Evolutionary conservation across 768 basidiomycete genomes (phyloP), one percentile per base, ranked within the genome.

Genomic region (Xerocomus brunneocitrinus): DNA sequence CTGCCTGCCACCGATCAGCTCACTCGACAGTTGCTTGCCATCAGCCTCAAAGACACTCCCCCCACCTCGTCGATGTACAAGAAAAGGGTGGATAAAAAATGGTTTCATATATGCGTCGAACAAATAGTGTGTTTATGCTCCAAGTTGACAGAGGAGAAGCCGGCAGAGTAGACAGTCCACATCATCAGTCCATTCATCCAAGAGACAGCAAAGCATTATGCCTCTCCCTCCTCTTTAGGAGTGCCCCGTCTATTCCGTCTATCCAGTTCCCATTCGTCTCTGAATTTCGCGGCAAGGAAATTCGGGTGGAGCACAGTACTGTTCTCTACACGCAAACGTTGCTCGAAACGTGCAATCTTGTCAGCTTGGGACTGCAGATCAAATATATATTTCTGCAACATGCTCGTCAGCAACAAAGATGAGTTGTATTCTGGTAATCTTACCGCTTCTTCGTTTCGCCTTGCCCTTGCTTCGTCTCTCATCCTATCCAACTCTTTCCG

Each of bases 401-500:
- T 5, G 52, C 9, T 8, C 9, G 53, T 66, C 48, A 69, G 50
- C 42, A 30, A 54, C 8, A 19, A 43, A 1, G 28, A 22, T 5
- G 0, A 14, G 1, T 27, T 1, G 5, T 41, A 12, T 12, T 22
- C 4, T n/a, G 10, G 12, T 22, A 40, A 34, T 63, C 80, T 58
- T 45, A 86, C 86, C 44, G 76, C 74, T 58, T 87, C 85, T 39
- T 73, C 68, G 19, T 70, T 69, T 9, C 83, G 76, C 58, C 79
- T 84, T 1, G 76, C 77, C 57, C 77, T 76, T 16, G 83, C 84
- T 36, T 88, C 87, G 36, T 89, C 84, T 51, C 84, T 77, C 83
- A 86, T 79, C 62, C 74, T 80, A 61, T 83, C 76, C 60, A 89
- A 61, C 53, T 90, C 85, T 58, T 77, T 84, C 52, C 80, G 75